Base-by-base conservation (phyloP, 805 yeast genomes). In the Yarrowia keelungensis region DNA sequence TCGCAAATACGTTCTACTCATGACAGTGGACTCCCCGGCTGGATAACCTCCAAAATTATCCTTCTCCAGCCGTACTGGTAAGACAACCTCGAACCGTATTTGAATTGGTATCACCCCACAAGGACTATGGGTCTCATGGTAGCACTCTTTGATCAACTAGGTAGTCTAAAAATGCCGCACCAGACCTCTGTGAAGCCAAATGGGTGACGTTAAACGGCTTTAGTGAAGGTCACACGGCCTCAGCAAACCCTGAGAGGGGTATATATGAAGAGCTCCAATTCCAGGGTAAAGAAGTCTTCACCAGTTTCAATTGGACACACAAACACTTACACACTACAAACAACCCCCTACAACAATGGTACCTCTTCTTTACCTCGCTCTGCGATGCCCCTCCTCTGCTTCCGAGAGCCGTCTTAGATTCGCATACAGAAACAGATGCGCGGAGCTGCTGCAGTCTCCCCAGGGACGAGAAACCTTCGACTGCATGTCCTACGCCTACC, bases 401-500 rank as follows among this genome's bases (percentile, higher is more conserved):
- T 41, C 46, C 1, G 62, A 56, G n/a, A 42, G 62, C 47, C 36
- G 62, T 15, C 62, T 56, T 22, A 41, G 62, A 56, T 56, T 56
- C 38, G 62, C 62, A 3, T 56, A 56, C 47, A 15, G 62, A 56
- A 56, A 56, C 62, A 4, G 62, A 56, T 26, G 62, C 22, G 62
- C n/a, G 8, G 62, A 56, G 62, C 62, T 56, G 22, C 62, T 56
- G 62, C 39, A 41, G 38, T 56, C 62, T 3, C 62, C 62, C 26
- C 47, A 56, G 10, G 62, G 62, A 22, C 36, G 47, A 14, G 62
- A 56, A 42, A 56, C 62, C 9, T 56, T 56, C 36, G 62, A 56
- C 15, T 56, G 62, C 47, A 56, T 56, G 62, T 59, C 66, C 19
- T 46, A 59, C 38, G 66, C 66, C 26, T 59, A 59, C 8, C 66